phyloP scores from a whole-genome alignment of 83 land plant species.

The Thuja plicata region DNA sequence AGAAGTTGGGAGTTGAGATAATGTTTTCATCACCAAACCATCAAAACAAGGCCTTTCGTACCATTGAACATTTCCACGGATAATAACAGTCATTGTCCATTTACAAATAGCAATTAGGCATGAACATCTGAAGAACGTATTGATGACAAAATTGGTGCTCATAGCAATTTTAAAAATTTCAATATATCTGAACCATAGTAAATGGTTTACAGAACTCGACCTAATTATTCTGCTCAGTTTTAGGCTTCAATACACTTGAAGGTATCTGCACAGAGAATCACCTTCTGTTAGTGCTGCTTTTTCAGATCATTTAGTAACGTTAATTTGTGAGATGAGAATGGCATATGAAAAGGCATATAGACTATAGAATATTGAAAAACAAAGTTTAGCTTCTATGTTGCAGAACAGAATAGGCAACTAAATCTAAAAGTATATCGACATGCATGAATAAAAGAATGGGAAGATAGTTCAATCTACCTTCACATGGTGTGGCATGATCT shows the following conservation, averaged over 20 bases:
- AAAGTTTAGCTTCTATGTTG: background rate
- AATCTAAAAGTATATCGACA: background rate
- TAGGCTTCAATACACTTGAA: constrained; percentile 11
- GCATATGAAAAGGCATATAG: background rate
- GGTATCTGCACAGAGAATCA: background rate
- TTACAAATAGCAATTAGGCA: background rate
- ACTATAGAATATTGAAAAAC: background rate
- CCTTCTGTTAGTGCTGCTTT: background rate
- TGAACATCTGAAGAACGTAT: background rate
- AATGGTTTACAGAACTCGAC: background rate
- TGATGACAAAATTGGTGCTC: constrained; percentile 5
- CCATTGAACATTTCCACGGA: background rate
- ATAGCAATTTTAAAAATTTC: background rate
- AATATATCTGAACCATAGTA: background rate
- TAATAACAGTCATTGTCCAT: background rate
- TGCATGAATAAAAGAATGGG: background rate
- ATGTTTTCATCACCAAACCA: background rate
- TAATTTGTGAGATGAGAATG: background rate
- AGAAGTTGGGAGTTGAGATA: too few species aligned
- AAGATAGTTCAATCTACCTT: constrained; percentile 53
- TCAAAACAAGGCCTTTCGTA: background rate
- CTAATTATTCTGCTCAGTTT: background rate
- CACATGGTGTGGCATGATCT: constrained; percentile 96
- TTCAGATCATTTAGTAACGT: background rate
- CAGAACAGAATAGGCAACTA: background rate